phyloP scores from a whole-genome alignment of 164 flowering plant species.

The Liriodendron chinense region DNA sequence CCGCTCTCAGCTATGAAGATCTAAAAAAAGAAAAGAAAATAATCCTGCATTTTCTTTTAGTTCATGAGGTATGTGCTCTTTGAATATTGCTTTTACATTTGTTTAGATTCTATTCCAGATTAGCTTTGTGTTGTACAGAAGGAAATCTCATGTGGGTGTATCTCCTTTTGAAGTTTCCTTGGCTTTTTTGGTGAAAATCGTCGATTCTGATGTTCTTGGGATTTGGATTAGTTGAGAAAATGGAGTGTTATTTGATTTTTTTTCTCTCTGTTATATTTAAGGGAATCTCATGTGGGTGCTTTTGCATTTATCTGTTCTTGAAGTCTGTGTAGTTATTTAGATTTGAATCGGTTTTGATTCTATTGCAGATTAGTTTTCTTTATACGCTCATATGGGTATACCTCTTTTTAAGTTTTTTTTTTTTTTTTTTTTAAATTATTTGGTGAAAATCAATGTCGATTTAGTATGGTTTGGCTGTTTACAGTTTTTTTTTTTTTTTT shows the following conservation, averaged over 20 bases:
- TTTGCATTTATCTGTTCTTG: neutral
- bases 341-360: no score
- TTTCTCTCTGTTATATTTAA: neutral
- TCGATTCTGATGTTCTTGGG: neutral
- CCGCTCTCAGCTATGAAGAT: neutral
- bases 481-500: no score
- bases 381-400: no score
- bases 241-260: neutral
- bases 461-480: no score
- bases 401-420: no score
- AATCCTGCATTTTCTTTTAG: neutral
- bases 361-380: no score
- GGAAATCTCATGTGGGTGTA: neutral
- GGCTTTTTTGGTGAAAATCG: neutral
- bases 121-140: neutral
- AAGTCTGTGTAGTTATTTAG: neutral
- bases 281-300: neutral
- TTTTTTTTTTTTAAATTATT: no score
- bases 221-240: neutral
- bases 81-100: neutral
- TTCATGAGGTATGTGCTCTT: neutral
- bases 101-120: neutral
- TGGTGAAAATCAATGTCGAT: no score
- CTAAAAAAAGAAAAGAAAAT: neutral
- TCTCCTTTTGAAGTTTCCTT: neutral